Base-by-base conservation (phyloP, 805 yeast species). In the Naumovozyma baii region DNA sequence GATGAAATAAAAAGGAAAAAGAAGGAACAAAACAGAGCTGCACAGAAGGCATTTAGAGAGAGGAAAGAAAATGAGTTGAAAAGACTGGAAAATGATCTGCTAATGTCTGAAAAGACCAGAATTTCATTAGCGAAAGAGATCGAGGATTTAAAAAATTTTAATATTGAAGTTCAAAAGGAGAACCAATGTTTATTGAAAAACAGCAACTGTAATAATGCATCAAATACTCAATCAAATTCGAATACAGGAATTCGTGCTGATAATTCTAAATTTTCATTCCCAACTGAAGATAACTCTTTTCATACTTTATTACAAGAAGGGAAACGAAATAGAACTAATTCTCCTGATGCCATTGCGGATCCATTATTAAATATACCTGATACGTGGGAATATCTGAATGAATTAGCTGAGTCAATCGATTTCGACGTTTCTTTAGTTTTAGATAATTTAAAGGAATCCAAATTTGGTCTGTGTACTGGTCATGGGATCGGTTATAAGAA, bases 21-120 rank as follows among this genome's bases (percentile, higher is more conserved):
- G 38, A 82, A 78, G 54, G 86, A 85, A 2, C 92, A 81, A 56
- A 83, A 84, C 55, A 67, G 94, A 51, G 88, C 88, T 9, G 94
- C 94, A 1, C 95, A 85, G 62, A 68, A 87, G 48, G 94, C 94
- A 2, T 85, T 83, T 60, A 67, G 94, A 44, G 88, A 83, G 59
- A 74, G 94, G 37, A 83, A 81, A 57, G 92, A 83, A 57, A 74
- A 75, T 37, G 77, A 73, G 49, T 61, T 82, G 44, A 80, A 78
- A 54, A 87, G 80, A 49, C 66, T 85, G 33, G 80, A 81, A 47
- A 61, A 61, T 3, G 77, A 76, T 55, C 62, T 85, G 44, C 61
- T 64, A 14, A 66, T 69, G 42, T 72, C 82, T 32, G 90, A 80
- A 54, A 62, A 54, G 29, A 77, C 76, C 45, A 71, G 73, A 39